Conservation (phyloP, 2,329 filamentous ascomycete species). For the Paraphoma sp. region DNA sequence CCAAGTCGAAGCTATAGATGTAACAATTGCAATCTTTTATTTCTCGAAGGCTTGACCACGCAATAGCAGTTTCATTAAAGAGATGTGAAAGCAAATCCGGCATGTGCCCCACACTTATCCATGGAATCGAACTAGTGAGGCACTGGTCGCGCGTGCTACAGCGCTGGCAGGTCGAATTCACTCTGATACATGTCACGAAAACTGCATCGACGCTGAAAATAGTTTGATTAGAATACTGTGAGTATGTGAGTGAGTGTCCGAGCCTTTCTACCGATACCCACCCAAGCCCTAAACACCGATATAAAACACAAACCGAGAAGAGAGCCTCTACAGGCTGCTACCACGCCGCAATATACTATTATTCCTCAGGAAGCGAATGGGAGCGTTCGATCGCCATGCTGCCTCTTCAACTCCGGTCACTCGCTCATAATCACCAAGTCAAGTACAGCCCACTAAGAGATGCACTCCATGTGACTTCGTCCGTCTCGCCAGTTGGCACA, state of each 20-base stretch:
- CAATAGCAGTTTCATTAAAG: too few relatives aligned
- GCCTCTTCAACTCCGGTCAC: not conserved
- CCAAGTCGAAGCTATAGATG: conserved; percentile 45
- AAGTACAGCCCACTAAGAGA: conserved; percentile 14
- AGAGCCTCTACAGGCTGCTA: too few relatives aligned
- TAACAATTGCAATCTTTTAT: not conserved
- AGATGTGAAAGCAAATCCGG: too few relatives aligned
- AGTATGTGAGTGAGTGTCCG: not conserved
- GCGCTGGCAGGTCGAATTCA: not conserved
- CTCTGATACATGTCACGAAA: not conserved
- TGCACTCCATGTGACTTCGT: conserved; percentile 11
- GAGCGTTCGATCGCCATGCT: not conserved
- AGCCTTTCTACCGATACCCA: too few relatives aligned
- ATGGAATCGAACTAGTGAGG: too few relatives aligned
- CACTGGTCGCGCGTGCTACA: not conserved
- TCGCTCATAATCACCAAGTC: not conserved
- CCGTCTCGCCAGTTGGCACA: conserved; percentile 17
- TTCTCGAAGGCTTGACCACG: not conserved
- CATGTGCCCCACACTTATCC: too few relatives aligned
- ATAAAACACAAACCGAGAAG: too few relatives aligned
- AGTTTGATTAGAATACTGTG: not conserved
- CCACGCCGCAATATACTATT: not conserved
- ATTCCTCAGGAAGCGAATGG: not conserved
- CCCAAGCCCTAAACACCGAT: too few relatives aligned
- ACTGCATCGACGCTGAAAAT: not conserved